Evolutionary conservation across 2,329 filamentous ascomycete genomes (phyloP).

Genomic region (Neopestalotiopsis rosae): DNA sequence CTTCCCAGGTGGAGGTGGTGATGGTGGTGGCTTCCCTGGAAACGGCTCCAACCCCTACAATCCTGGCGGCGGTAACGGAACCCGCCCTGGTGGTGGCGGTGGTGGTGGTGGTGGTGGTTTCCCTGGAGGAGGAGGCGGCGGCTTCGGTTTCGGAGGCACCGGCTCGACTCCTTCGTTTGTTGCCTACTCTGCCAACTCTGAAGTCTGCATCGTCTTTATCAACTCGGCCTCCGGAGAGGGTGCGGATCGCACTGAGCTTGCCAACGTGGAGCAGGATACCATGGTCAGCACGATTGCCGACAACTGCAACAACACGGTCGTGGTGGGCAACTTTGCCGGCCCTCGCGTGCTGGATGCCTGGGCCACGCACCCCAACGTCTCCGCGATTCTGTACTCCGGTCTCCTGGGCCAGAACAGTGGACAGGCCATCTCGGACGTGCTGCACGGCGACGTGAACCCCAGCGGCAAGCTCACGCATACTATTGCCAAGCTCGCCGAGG

Average conservation of each 20-base stretch:
- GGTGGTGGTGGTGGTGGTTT: neutral
- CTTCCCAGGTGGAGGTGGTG: conserved; percentile 5
- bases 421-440: conserved; percentile 63
- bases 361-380: conserved; percentile 63
- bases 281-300: conserved; percentile 64
- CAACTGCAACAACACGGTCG: conserved; percentile 70
- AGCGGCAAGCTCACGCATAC: conserved; percentile 64
- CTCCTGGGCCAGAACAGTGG: conserved; percentile 61
- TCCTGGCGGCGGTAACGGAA: neutral
- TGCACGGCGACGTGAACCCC: conserved; percentile 66
- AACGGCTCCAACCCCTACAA: neutral
- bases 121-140: conserved; percentile 5
- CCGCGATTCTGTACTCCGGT: conserved; percentile 64
- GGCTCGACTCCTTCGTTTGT: conserved; percentile 2
- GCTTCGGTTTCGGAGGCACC: conserved; percentile 7
- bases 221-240: conserved; percentile 16
- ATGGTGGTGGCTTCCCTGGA: neutral
- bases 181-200: conserved; percentile 12
- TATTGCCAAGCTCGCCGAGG: conserved; percentile 52
- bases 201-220: conserved; percentile 16
- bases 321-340: conserved; percentile 69
- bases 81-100: neutral
- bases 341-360: conserved; percentile 63
- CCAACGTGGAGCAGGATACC: conserved; percentile 44
- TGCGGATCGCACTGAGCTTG: conserved; percentile 7